Percentiles rank a stretch among this genome's conserved stretches.
These are phyloP conservation scores for Rhododendron molle DNA, from an alignment of 148 eudicot species.

Conservation along the genomic window DNA sequence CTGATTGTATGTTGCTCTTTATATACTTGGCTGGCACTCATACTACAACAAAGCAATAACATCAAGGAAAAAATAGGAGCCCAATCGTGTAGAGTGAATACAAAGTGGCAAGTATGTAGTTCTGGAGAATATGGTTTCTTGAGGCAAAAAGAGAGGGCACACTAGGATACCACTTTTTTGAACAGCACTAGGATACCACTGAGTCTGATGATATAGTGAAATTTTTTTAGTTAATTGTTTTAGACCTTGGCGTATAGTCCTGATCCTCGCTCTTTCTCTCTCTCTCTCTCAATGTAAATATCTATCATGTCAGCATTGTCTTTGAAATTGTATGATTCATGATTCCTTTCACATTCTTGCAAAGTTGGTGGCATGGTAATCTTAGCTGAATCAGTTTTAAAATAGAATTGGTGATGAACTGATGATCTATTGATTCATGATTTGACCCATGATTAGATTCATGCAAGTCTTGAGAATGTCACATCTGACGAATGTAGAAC, in stretches of 20 bases:
- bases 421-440: background rate
- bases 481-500: background rate
- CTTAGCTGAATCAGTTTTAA: background rate
- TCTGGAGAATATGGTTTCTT: background rate
- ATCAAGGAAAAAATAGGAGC: background rate
- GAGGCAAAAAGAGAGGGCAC: background rate
- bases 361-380: background rate
- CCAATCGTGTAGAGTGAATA: background rate
- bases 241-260: background rate
- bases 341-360: background rate
- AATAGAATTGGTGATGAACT: background rate
- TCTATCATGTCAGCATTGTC: background rate
- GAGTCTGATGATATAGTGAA: background rate
- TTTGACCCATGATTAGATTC: background rate
- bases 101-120: background rate
- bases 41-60: background rate
- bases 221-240: background rate
- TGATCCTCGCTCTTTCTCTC: background rate
- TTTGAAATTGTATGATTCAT: background rate
- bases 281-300: too few species aligned
- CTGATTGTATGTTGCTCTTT: background rate
- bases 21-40: background rate
- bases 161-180: background rate
- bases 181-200: background rate
- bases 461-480: background rate